Evolutionary conservation across 176 grass and related monocot species (phyloP).

Genomic region (Oryza coarctata): DNA sequence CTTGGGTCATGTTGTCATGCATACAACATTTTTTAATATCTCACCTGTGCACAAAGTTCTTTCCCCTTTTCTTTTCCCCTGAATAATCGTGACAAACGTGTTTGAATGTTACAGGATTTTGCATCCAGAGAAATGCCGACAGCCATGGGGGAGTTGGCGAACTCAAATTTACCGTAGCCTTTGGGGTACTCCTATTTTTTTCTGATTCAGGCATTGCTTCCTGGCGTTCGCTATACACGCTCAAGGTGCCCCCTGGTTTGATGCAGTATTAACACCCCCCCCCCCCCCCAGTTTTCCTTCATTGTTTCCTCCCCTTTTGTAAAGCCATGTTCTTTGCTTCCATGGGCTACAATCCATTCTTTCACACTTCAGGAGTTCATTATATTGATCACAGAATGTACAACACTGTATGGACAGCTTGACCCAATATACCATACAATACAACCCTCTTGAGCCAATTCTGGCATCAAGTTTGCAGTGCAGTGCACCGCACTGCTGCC

Average conservation of each 20-base stretch:
- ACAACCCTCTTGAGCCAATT: slow-evolving; percentile 15
- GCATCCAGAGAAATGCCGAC: slow-evolving; percentile 57
- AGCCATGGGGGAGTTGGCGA: slow-evolving; percentile 52
- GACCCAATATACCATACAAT: slow-evolving; percentile 7
- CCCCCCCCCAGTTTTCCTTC: not conserved
- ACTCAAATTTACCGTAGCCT: slow-evolving; percentile 61
- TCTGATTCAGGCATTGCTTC: slow-evolving; percentile 4
- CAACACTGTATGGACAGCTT: slow-evolving; percentile 28
- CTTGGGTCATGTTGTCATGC: not conserved
- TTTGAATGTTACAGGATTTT: slow-evolving; percentile 55
- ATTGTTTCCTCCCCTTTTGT: slow-evolving; percentile 20
- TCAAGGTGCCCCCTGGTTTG: slow-evolving; percentile 16
- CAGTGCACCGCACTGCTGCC: not conserved
- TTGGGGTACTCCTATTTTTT: not conserved
- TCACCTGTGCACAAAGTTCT: not conserved
- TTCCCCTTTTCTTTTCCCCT: not conserved
- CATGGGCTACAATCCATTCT: slow-evolving; percentile 54
- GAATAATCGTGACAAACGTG: not conserved
- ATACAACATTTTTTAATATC: not conserved
- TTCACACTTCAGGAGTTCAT: slow-evolving; percentile 22
- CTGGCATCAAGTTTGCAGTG: not conserved
- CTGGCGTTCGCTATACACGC: slow-evolving; percentile 1
- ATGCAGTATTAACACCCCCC: slow-evolving; percentile 3
- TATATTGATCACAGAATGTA: slow-evolving; percentile 18
- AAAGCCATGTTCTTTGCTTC: slow-evolving; percentile 44